A percentile compares a stretch with the other conserved stretches of the same genome.
Evolutionary conservation across 139 green algal species (phyloP).

Genomic region (Gonium pectorale): DNA sequence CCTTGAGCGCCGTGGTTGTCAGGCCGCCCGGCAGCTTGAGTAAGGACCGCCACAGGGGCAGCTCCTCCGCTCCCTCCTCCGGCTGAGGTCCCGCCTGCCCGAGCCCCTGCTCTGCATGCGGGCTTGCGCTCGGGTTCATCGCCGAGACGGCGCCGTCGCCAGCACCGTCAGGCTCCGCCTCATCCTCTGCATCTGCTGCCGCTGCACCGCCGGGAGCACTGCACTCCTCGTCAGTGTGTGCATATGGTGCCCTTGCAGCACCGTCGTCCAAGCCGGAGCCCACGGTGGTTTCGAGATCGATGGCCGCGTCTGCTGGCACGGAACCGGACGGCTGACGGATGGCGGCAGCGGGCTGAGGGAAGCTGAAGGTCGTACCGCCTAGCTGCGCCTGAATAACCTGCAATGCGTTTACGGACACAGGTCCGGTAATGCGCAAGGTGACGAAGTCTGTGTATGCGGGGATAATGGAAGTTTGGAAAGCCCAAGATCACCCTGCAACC

Average conservation of each 20-base stretch:
- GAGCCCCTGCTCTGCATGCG: neutral
- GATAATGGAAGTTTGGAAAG: too few species aligned
- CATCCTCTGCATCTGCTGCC: neutral
- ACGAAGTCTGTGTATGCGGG: too few species aligned
- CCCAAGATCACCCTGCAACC: too few species aligned
- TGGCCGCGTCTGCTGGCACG: neutral
- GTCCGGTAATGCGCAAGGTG: too few species aligned
- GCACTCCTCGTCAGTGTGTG: too few species aligned
- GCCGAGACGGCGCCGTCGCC: neutral
- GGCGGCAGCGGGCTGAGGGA: too few species aligned
- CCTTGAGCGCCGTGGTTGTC: slow-evolving; percentile 25
- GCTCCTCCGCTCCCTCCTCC: neutral
- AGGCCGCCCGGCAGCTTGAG: slow-evolving; percentile 13
- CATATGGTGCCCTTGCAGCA: neutral
- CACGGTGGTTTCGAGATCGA: neutral
- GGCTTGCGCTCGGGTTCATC: neutral
- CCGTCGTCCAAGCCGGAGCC: neutral
- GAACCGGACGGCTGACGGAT: too few species aligned
- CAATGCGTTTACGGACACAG: too few species aligned
- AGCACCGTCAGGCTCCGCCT: neutral
- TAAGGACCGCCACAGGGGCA: slow-evolving; percentile 15
- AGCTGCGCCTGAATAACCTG: slow-evolving; percentile 21
- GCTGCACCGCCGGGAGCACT: neutral
- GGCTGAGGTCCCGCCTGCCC: neutral
- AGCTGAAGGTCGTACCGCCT: neutral